phyloP scores from a whole-genome alignment of 495 filamentous ascomycete species.

The Usnea hakonensis region DNA sequence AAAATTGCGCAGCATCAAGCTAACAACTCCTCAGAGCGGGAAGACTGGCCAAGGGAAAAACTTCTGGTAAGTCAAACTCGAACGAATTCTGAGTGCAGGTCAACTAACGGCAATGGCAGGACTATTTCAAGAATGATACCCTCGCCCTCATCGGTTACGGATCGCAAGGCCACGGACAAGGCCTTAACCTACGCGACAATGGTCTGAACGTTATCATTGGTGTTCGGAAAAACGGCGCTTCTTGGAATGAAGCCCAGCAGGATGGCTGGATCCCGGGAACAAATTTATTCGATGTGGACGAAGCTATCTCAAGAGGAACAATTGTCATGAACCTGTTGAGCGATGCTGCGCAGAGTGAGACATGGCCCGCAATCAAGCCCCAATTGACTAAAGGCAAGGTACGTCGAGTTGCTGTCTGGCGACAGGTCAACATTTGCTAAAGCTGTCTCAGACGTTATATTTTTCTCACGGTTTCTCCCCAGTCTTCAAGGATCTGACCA shows the following conservation, averaged over 20 bases:
- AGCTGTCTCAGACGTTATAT: constrained; percentile 71
- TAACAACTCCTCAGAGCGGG: constrained; percentile 60
- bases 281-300: constrained; percentile 95
- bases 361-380: constrained; percentile 96
- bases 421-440: constrained; percentile 15
- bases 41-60: constrained; percentile 97
- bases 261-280: constrained; percentile 97
- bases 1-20: background rate
- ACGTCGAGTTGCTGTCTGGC: background rate
- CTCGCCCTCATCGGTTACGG: constrained; percentile 98
- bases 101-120: constrained; percentile 42
- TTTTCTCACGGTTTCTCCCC: constrained; percentile 99
- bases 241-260: constrained; percentile 93
- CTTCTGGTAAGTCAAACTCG: constrained; percentile 58
- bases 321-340: constrained; percentile 98
- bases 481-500: constrained; percentile 98
- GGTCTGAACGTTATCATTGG: constrained; percentile 97
- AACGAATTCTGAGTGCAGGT: background rate
- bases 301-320: constrained; percentile 87
- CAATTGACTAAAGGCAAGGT: constrained; percentile 97
- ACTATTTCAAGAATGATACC: constrained; percentile 99
- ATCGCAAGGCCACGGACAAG: constrained; percentile 97
- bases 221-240: constrained; percentile 95
- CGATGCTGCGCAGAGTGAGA: constrained; percentile 96
- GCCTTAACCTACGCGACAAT: constrained; percentile 98